These are phyloP conservation scores for Apodospora peruviana DNA, from an alignment of 495 filamentous ascomycete species.

Conservation along the genomic window DNA sequence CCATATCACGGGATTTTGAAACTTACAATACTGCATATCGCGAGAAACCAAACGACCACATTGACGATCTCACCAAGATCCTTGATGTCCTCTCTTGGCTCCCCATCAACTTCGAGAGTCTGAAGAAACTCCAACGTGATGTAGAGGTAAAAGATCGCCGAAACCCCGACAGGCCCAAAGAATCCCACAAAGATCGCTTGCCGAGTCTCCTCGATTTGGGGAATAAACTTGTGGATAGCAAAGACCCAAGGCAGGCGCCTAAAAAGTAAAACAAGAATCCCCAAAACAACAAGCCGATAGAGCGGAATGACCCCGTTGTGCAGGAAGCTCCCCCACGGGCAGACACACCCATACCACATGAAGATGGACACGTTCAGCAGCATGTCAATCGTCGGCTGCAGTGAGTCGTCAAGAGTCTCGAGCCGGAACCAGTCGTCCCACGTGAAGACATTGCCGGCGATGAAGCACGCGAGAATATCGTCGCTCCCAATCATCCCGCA, in stretches of 20 bases:
- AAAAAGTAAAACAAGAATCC: slow-evolving; percentile 73
- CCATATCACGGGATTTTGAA: no score
- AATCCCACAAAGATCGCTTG: slow-evolving; percentile 85
- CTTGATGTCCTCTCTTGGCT: slow-evolving; percentile 60
- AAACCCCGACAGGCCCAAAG: slow-evolving; percentile 93
- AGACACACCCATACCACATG: slow-evolving; percentile 87
- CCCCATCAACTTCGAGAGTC: slow-evolving; percentile 49
- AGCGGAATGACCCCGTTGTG: slow-evolving; percentile 67
- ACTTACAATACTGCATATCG: slow-evolving; percentile 80
- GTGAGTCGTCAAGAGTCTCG: slow-evolving; percentile 78
- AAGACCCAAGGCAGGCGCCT: slow-evolving; percentile 75
- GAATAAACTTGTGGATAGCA: slow-evolving; percentile 67
- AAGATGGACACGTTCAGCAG: slow-evolving; percentile 75
- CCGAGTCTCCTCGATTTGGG: slow-evolving; percentile 66
- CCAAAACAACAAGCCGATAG: slow-evolving; percentile 70
- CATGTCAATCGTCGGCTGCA: slow-evolving; percentile 88
- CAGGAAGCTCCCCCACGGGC: slow-evolving; percentile 70
- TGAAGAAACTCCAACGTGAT: slow-evolving; percentile 65
- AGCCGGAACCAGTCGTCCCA: slow-evolving; percentile 93
- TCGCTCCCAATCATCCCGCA: slow-evolving; percentile 88
- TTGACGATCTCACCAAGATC: slow-evolving; percentile 57
- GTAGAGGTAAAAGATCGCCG: slow-evolving; percentile 85
- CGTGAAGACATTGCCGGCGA: slow-evolving; percentile 87
- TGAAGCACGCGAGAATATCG: slow-evolving; percentile 88
- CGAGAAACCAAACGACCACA: slow-evolving; percentile 81